Evolutionary conservation across 2,329 filamentous ascomycete species (phyloP).

Genomic region (Sporothrix brunneoviolacea): DNA sequence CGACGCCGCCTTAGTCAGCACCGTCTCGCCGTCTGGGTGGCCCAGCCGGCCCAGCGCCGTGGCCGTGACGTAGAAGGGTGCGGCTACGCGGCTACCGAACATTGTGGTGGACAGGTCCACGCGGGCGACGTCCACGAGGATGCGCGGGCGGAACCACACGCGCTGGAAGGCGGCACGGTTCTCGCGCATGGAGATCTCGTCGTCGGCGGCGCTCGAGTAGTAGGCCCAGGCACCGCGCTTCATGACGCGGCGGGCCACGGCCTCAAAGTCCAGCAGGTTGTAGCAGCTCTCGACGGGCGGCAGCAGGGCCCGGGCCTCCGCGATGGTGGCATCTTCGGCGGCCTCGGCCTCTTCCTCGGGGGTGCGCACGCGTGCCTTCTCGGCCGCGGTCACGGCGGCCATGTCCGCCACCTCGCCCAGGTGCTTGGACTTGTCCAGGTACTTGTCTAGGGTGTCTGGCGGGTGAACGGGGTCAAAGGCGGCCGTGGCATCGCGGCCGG

Average conservation of each 20-base stretch:
- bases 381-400: slow-evolving; percentile 61
- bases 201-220: slow-evolving; percentile 88
- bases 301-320: slow-evolving; percentile 68
- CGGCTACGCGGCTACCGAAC: slow-evolving; percentile 76
- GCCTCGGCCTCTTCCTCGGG: slow-evolving; percentile 55
- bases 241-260: slow-evolving; percentile 83
- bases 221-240: slow-evolving; percentile 97
- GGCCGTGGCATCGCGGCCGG: slow-evolving; percentile 88
- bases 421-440: slow-evolving; percentile 78
- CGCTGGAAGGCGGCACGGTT: slow-evolving; percentile 96
- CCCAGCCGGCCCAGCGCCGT: slow-evolving; percentile 94
- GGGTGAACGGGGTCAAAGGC: slow-evolving; percentile 86
- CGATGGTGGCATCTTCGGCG: slow-evolving; percentile 53
- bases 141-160: slow-evolving; percentile 87
- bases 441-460: slow-evolving; percentile 80
- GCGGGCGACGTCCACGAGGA: slow-evolving; percentile 83
- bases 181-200: slow-evolving; percentile 88
- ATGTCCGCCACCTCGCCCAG: slow-evolving; percentile 83
- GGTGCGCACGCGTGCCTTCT: slow-evolving; percentile 31
- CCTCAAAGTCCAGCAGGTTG: slow-evolving; percentile 93
- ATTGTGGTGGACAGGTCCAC: slow-evolving; percentile 87
- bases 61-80: slow-evolving; percentile 94
- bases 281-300: slow-evolving; percentile 82
- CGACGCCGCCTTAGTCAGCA: slow-evolving; percentile 75
- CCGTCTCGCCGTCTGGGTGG: slow-evolving; percentile 86